A percentile compares a stretch with the other conserved stretches of the same genome.
These are phyloP conservation scores for Nannizzia gypsea DNA, from an alignment of 2,329 filamentous ascomycete genomes.

Conservation along the genomic window DNA sequence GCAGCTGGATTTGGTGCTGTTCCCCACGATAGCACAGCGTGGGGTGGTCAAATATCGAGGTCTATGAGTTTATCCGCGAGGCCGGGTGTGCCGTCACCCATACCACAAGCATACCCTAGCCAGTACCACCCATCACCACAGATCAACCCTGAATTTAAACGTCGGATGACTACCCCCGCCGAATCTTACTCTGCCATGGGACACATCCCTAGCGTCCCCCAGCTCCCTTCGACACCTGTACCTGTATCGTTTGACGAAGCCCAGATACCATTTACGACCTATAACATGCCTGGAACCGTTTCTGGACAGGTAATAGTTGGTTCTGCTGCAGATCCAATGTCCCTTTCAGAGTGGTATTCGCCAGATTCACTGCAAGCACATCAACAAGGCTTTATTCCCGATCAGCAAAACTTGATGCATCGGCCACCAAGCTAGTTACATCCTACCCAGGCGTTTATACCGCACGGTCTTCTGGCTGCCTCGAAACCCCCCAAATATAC, in stretches of 20 bases:
- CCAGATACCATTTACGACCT: slow-evolving; percentile 4
- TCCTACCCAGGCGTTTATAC: neutral
- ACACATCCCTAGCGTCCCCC: slow-evolving; percentile 1
- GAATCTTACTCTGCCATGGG: neutral
- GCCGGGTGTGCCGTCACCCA: neutral
- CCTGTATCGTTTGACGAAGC: neutral
- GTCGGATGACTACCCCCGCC: slow-evolving; percentile 4
- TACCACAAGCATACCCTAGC: neutral
- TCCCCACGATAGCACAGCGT: slow-evolving; percentile 1
- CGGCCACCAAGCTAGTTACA: neutral
- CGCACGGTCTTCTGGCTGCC: neutral
- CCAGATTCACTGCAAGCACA: slow-evolving; percentile 6
- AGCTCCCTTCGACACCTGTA: slow-evolving; percentile 1
- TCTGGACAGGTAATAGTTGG: slow-evolving; percentile 5
- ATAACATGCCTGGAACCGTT: neutral
- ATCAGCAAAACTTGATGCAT: neutral
- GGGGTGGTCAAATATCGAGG: neutral
- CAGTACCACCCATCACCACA: slow-evolving; percentile 4
- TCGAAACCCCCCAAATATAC: neutral
- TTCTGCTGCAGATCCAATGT: slow-evolving; percentile 4
- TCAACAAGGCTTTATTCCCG: slow-evolving; percentile 3
- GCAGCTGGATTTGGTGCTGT: neutral
- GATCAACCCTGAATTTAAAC: slow-evolving; percentile 7
- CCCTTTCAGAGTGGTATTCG: slow-evolving; percentile 10
- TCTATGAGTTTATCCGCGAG: slow-evolving; percentile 3